Evolutionary conservation across 2,329 filamentous ascomycete genomes (phyloP), one percentile per base, ranked within the genome.

Genomic region (Dactylellina leptospora): DNA sequence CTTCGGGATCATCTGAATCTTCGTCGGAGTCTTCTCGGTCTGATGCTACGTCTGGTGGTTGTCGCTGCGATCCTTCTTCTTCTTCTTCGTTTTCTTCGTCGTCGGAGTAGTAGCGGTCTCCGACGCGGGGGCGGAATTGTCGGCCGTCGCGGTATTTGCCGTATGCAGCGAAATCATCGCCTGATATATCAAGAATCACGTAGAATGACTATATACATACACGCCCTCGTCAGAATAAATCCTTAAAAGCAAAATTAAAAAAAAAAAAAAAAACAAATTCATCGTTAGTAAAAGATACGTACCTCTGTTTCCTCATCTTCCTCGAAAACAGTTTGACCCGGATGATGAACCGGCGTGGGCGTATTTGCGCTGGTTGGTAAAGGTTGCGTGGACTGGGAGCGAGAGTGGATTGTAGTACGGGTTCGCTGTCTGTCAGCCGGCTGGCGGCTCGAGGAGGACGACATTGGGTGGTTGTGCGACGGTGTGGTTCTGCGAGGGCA

Each of bases 181-280:
- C 59, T 10, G 68, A 64, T 59, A 72, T 51, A 44, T 72, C 68
- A 51, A 72, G 68, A 54, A 72, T 27, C 28, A 72, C 59, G 59
- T 72, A 72, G 59, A 72, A 72, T 16, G 68, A 72, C 68, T 66
- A 18, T n/a, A n/a, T n/a, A n/a, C n/a, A n/a, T n/a, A n/a, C n/a
- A n/a, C n/a, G n/a, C n/a, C n/a, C n/a, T n/a, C n/a, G n/a, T n/a
- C n/a, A n/a, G n/a, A n/a, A n/a, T n/a, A n/a, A n/a, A n/a, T n/a
- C n/a, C n/a, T n/a, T n/a, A n/a, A n/a, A n/a, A n/a, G n/a, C n/a
- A n/a, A n/a, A n/a, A n/a, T n/a, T n/a, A n/a, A n/a, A n/a, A n/a
- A n/a, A n/a, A n/a, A n/a, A n/a, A n/a, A n/a, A n/a, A n/a, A n/a
- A n/a, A n/a, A n/a, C n/a, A n/a, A n/a, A n/a, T n/a, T n/a, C n/a